Conservation (phyloP, 768 basidiomycete species). For the Leccinum fibrillosum region DNA sequence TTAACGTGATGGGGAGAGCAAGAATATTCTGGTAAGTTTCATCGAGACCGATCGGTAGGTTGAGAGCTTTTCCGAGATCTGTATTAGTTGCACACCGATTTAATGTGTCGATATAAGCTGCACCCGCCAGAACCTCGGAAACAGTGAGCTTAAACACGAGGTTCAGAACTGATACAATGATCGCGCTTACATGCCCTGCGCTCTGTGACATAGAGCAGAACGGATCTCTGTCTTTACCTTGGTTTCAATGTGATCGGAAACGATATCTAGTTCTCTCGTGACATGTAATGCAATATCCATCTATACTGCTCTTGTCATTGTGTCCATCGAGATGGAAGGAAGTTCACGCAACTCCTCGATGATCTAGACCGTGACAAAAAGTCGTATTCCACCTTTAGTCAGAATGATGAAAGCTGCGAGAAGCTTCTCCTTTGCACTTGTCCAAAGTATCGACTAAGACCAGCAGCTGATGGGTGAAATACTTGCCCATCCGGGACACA, state of each 20-base stretch:
- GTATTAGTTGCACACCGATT: slow-evolving; percentile 5
- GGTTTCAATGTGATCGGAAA: not conserved
- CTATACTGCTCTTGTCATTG: not conserved
- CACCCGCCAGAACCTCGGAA: slow-evolving; percentile 22
- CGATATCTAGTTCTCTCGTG: slow-evolving; percentile 10
- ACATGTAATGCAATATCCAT: slow-evolving; percentile 15
- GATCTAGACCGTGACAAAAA: slow-evolving; percentile 14
- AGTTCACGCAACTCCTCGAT: slow-evolving; percentile 6
- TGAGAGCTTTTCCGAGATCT: slow-evolving; percentile 13
- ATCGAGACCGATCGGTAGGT: slow-evolving; percentile 17
- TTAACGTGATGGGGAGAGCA: too few species aligned
- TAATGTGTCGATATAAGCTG: slow-evolving; percentile 17
- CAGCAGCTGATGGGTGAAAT: not conserved
- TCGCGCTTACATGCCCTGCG: slow-evolving; percentile 19
- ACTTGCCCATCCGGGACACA: not conserved
- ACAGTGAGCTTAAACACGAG: not conserved
- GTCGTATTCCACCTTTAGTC: slow-evolving; percentile 1
- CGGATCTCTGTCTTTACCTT: slow-evolving; percentile 1
- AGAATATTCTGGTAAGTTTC: slow-evolving; percentile 23
- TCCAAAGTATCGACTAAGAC: slow-evolving; percentile 19
- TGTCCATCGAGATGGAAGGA: slow-evolving; percentile 10
- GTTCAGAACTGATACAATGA: not conserved
- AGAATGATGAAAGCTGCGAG: slow-evolving; percentile 4
- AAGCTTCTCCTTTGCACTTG: slow-evolving; percentile 13
- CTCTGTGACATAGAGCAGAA: slow-evolving; percentile 2